Evolutionary conservation across 2,329 filamentous ascomycete species (phyloP).

Genomic region (Colletotrichum musae): DNA sequence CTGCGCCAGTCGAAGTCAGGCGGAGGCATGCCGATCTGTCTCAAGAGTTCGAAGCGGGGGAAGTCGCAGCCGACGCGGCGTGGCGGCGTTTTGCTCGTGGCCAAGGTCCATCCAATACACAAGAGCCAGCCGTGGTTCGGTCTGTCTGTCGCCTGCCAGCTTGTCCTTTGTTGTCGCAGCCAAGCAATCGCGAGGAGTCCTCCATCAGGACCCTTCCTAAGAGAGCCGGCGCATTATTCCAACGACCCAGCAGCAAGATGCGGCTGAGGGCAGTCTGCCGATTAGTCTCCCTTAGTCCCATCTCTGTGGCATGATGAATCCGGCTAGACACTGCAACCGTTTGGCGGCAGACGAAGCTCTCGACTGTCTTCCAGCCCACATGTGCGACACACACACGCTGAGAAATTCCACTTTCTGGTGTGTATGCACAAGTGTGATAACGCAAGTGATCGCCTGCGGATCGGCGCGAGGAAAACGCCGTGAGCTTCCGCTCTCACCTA

Average conservation of each 20-base stretch:
- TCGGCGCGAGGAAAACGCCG: conserved; percentile 16
- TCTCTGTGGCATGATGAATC: background rate
- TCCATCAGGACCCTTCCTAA: too few species aligned
- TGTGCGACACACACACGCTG: background rate
- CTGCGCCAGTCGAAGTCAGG: background rate
- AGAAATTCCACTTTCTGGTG: background rate
- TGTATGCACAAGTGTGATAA: conserved; percentile 11
- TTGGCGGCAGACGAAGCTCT: background rate
- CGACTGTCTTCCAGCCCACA: background rate
- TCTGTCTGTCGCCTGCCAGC: background rate
- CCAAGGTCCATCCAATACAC: too few species aligned
- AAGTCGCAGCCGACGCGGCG: background rate
- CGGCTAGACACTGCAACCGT: background rate
- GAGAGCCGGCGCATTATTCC: too few species aligned
- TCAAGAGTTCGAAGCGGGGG: background rate
- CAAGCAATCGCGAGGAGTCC: too few species aligned
- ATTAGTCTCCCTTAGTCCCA: background rate
- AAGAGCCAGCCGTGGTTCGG: background rate
- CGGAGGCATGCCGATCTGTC: conserved; percentile 1
- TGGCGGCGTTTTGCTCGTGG: background rate
- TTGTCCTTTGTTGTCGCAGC: too few species aligned
- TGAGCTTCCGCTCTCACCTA: background rate
- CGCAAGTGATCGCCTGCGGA: conserved; percentile 32
- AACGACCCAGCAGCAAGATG: too few species aligned
- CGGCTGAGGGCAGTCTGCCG: background rate